Conservation (phyloP, 345 rosid genomes). For the Dipteronia sinensis region DNA sequence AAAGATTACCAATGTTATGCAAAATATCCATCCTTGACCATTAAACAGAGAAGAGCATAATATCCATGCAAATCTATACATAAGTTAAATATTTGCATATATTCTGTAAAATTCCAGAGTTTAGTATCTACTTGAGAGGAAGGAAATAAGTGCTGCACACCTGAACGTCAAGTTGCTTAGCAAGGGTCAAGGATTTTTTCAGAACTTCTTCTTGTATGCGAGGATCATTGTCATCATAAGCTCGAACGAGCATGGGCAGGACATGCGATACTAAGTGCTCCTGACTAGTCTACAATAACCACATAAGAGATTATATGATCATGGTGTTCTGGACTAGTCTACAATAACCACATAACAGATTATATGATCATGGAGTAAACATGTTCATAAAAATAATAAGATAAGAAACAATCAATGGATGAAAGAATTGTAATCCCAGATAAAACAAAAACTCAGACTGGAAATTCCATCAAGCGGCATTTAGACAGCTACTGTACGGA, state of each 20-base stretch:
- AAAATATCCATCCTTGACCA: neutral
- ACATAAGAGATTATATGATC: conserved; percentile 23
- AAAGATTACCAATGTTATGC: neutral
- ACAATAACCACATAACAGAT: conserved; percentile 34
- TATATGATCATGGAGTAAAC: conserved; percentile 18
- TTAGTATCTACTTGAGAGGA: neutral
- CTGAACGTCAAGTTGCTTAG: conserved; percentile 85
- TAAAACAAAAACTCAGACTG: neutral
- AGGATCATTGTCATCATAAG: conserved; percentile 93
- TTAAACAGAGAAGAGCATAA: neutral
- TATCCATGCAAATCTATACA: neutral
- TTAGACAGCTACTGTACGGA: neutral
- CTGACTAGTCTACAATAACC: conserved; percentile 61
- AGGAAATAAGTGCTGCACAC: conserved; percentile 41
- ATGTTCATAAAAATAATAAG: neutral
- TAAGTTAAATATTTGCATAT: neutral
- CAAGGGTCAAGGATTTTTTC: conserved; percentile 67
- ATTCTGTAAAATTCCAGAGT: neutral
- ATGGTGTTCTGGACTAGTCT: conserved; percentile 64
- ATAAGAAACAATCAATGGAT: neutral
- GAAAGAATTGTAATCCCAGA: neutral
- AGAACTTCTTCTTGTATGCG: conserved; percentile 94
- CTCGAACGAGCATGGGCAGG: conserved; percentile 86
- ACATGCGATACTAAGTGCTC: conserved; percentile 70
- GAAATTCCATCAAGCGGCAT: neutral